A percentile compares a stretch with the other conserved stretches of the same genome.
Conservation (phyloP, 164 flowering plant species). For the Hamamelis virginiana region DNA sequence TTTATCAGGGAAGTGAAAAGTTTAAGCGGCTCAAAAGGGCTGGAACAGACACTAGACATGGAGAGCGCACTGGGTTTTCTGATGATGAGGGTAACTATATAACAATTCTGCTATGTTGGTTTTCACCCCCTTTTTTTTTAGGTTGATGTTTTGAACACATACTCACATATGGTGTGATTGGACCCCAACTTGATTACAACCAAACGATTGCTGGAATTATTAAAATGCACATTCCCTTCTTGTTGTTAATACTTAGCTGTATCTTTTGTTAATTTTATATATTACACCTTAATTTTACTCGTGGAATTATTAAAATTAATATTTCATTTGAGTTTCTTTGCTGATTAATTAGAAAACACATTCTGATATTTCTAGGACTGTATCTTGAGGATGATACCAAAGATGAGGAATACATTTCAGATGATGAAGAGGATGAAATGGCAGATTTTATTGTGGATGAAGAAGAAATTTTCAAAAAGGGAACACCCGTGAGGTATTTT, state of each 20-base stretch:
- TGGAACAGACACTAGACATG: constrained; percentile 54
- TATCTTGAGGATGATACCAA: constrained; percentile 83
- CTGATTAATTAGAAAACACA: not conserved
- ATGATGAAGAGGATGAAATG: constrained; percentile 94
- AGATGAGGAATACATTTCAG: constrained; percentile 63
- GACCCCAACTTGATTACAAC: no score
- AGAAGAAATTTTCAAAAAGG: constrained; percentile 77
- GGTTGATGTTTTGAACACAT: no score
- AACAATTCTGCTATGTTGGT: not conserved
- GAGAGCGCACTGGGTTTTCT: constrained; percentile 55
- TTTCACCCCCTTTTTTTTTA: no score
- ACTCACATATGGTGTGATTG: no score
- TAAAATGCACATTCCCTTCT: no score
- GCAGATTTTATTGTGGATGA: constrained; percentile 92
- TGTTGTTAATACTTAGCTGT: no score
- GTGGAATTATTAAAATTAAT: no score
- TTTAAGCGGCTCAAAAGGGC: constrained; percentile 91
- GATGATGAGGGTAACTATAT: constrained; percentile 68
- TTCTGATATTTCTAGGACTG: constrained; percentile 21
- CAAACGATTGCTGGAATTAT: no score
- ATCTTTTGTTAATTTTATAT: no score
- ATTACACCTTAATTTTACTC: no score
- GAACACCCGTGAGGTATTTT: constrained; percentile 66
- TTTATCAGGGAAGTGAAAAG: constrained; percentile 61
- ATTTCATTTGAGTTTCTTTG: not conserved